Evolutionary conservation across 176 grass and related monocot species (phyloP).

Genomic region (Rhynchospora tenuis): DNA sequence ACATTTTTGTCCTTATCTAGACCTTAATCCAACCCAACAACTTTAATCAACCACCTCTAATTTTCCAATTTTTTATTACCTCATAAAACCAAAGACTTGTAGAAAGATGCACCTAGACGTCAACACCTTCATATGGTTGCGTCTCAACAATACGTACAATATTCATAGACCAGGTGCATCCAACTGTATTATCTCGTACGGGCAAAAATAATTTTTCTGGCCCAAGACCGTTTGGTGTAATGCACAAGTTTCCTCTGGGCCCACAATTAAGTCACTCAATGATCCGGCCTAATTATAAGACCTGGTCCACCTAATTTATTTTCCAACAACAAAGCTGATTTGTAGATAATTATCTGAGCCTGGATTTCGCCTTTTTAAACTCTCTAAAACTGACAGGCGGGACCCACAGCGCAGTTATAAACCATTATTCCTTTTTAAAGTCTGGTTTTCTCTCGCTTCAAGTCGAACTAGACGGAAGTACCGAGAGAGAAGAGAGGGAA

Average conservation of each 20-base stretch:
- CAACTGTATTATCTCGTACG: neutral
- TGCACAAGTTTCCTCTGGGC: neutral
- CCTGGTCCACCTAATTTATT: slow-evolving; percentile 4
- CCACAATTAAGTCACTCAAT: neutral
- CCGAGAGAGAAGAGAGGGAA: neutral
- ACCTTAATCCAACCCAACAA: neutral
- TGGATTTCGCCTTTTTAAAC: neutral
- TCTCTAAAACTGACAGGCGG: neutral
- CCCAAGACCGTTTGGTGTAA: neutral
- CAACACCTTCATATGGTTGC: neutral
- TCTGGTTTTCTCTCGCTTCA: neutral
- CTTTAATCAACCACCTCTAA: neutral
- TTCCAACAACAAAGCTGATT: neutral
- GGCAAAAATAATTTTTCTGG: neutral
- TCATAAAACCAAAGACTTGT: neutral
- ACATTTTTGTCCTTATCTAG: neutral
- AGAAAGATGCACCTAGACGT: neutral
- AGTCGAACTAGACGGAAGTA: neutral
- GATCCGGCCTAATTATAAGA: neutral
- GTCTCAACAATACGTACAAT: neutral
- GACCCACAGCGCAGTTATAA: neutral
- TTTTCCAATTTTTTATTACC: neutral
- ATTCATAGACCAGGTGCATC: neutral
- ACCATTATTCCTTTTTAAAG: neutral
- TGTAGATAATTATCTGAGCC: neutral